phyloP scores from a whole-genome alignment of 257 asterid genomes.

The Nicotiana sylvestris region DNA sequence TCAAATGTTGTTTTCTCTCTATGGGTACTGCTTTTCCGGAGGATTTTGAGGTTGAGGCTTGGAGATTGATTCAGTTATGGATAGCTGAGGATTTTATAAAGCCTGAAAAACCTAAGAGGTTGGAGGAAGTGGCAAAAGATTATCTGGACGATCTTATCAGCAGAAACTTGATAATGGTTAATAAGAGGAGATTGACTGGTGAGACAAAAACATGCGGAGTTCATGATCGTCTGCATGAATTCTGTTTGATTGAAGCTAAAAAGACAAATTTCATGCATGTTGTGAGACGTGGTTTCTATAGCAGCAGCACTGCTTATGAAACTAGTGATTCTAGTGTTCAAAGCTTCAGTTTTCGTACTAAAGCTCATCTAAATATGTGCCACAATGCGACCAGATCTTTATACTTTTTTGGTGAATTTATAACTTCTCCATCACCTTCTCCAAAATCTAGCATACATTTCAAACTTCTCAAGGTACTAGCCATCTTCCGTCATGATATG shows the following conservation, averaged over 20 bases:
- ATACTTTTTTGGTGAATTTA: neutral
- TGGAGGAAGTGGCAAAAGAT: neutral
- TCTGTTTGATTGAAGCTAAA: neutral
- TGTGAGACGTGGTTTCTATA: neutral
- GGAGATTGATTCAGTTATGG: slow-evolving; percentile 13
- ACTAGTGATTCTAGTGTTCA: neutral
- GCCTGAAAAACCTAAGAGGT: neutral
- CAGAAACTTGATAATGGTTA: slow-evolving; percentile 7
- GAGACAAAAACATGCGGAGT: slow-evolving; percentile 5
- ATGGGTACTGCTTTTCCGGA: neutral
- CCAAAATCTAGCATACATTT: neutral
- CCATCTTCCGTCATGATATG: neutral
- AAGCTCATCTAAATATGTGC: neutral
- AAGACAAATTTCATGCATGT: neutral
- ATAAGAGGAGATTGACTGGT: neutral
- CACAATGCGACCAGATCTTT: neutral
- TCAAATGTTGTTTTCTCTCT: slow-evolving; percentile 11
- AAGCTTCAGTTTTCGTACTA: neutral
- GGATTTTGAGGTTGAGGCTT: neutral
- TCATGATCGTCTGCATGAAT: slow-evolving; percentile 11
- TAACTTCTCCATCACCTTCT: neutral
- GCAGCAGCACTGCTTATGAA: neutral
- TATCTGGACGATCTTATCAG: slow-evolving; percentile 6
- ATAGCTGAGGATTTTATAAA: slow-evolving; percentile 14
- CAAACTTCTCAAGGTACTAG: neutral